Evolutionary conservation across 1,284 basidiomycete genomes (phyloP), one percentile per base, ranked within the genome.

Genomic region (Apiotrichum mycotoxinovorans): DNA sequence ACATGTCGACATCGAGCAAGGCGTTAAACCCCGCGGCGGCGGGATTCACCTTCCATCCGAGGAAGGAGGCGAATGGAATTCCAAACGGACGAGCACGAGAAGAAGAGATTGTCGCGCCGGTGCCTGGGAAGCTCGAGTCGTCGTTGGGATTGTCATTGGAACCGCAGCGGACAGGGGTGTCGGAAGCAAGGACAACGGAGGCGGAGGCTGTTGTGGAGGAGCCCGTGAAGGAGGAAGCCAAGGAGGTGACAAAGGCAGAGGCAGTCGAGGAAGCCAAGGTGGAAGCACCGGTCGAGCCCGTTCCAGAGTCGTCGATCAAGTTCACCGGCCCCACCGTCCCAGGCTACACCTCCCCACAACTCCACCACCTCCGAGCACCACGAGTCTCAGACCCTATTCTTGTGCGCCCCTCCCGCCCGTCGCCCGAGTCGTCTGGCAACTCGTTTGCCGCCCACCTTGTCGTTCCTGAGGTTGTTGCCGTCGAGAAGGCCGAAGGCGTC

Each of bases 21-120:
- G 63, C 52, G 12, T 57, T 75, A 30, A 75, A 75, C 54, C 73
- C 73, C 14, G 68, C 73, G 2, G 73, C 73, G 0, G 65, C 67
- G 22, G 72, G 71, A 2, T 75, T 74, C 66, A 67, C 59, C 25
- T 75, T 58, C 45, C 52, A 48, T 18, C 45, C 44, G n/a, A 45
- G 56, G 26, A 55, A 55, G 38, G 26, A 54, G 45, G 34, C 34
- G 18, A 57, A 57, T 30, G 55, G 55, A 40, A 47, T 27, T 5
- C 34, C 52, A 1, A 57, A 51, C 40, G 56, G 54, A 12, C n/a
- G 46, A 25, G 15, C n/a, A 35, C 33, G 46, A 37, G 33, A 48
- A 34, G 46, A 37, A 20, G 49, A 54, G 40, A 54, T 60, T 40
- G 40, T 57, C 25, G 56, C 51, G 18, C 53, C 53, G 10, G 25